Conservation (phyloP, 768 basidiomycete genomes). For the Tylopilus sp. region DNA sequence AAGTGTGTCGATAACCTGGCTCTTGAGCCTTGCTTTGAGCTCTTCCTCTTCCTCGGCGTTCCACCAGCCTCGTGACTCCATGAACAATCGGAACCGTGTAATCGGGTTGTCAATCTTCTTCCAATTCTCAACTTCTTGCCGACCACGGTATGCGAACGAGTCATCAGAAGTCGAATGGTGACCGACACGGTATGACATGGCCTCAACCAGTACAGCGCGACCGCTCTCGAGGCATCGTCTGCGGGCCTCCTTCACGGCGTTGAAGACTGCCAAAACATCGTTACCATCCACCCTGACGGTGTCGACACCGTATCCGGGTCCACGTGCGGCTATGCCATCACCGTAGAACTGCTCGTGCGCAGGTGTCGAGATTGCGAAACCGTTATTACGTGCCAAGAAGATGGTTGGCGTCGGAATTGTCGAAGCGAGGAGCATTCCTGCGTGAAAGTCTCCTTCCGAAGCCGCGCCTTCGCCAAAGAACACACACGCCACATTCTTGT, state of each 20-base stretch:
- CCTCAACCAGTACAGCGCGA: constrained; percentile 81
- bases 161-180: constrained; percentile 96
- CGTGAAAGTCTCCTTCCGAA: constrained; percentile 94
- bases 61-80: constrained; percentile 89
- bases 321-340: constrained; percentile 89
- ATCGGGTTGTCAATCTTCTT: constrained; percentile 91
- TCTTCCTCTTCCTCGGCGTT: constrained; percentile 66
- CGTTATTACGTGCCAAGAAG: constrained; percentile 79
- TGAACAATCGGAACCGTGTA: constrained; percentile 76
- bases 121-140: constrained; percentile 87
- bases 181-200: constrained; percentile 93
- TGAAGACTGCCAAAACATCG: constrained; percentile 81
- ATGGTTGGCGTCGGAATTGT: constrained; percentile 72
- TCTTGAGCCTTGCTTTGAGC: constrained; percentile 63
- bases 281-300: constrained; percentile 94
- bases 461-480: constrained; percentile 95
- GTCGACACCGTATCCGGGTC: constrained; percentile 87
- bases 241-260: constrained; percentile 69
- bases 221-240: constrained; percentile 70
- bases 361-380: constrained; percentile 94
- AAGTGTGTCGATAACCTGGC: constrained; percentile 75
- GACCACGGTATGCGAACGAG: constrained; percentile 87
- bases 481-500: constrained; percentile 76
- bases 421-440: constrained; percentile 78
- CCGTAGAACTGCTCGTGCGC: constrained; percentile 86